Evolutionary conservation across 108 stramenopile genomes (phyloP).

Genomic region (Skeletonema menzelii): DNA sequence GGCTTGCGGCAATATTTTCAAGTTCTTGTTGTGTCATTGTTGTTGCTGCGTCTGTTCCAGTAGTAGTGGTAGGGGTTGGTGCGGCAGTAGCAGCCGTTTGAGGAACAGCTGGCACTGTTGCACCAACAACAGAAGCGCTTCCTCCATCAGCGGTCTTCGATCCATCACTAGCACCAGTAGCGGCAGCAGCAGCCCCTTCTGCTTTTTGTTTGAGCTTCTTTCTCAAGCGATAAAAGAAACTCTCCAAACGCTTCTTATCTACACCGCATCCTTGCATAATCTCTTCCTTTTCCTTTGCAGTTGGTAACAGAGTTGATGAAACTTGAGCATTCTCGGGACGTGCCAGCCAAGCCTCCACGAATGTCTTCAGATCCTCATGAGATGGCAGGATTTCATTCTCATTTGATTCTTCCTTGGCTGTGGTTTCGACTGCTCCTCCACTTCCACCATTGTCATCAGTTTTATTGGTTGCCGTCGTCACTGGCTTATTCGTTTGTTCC

Average conservation of each 20-base stretch:
- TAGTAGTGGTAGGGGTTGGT: not conserved
- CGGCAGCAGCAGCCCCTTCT: not conserved
- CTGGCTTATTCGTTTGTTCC: not conserved
- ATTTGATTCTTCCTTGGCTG: not conserved
- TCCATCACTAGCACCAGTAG: not conserved
- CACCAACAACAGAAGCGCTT: not conserved
- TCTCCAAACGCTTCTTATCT: slow-evolving; percentile 19
- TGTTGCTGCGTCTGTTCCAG: not conserved
- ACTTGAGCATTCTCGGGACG: not conserved
- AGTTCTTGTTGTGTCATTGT: not conserved
- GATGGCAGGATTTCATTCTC: not conserved
- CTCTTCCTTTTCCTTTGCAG: slow-evolving; percentile 1
- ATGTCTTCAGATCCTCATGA: not conserved
- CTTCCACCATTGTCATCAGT: not conserved
- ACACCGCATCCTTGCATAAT: slow-evolving; percentile 13
- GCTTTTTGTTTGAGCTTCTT: slow-evolving; percentile 15
- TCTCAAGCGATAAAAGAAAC: slow-evolving; percentile 16
- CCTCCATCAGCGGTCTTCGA: not conserved
- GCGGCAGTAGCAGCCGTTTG: not conserved
- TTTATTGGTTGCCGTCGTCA: not conserved
- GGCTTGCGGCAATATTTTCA: not conserved
- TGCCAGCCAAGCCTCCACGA: not conserved
- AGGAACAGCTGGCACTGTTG: too few species aligned
- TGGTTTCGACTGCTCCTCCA: not conserved
- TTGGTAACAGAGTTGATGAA: not conserved